phyloP scores from a whole-genome alignment of 2,329 filamentous ascomycete genomes.

The Aspergillus latus region DNA sequence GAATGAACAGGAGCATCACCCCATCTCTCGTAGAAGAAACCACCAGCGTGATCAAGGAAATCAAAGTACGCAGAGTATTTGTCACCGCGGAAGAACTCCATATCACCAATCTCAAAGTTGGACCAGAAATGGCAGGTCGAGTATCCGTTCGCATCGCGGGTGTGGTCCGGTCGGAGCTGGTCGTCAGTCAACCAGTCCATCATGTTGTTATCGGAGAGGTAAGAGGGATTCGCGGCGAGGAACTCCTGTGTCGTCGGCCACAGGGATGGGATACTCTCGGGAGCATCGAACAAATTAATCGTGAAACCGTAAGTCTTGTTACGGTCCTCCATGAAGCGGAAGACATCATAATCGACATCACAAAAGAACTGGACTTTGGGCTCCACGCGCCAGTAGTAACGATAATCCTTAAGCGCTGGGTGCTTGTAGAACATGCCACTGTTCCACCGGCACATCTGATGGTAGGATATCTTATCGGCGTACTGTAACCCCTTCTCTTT shows the following conservation, averaged over 20 bases:
- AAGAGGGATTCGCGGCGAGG: slow-evolving; percentile 76
- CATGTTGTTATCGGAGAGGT: slow-evolving; percentile 80
- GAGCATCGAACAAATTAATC: slow-evolving; percentile 92
- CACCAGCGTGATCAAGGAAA: slow-evolving; percentile 87
- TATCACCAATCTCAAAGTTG: slow-evolving; percentile 94
- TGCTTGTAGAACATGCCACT: slow-evolving; percentile 98
- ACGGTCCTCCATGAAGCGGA: slow-evolving; percentile 95
- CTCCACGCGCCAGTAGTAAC: slow-evolving; percentile 98
- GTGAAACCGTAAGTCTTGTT: slow-evolving; percentile 99
- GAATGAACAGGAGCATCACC: slow-evolving; percentile 97
- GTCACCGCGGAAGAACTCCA: slow-evolving; percentile 88
- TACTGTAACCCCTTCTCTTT: slow-evolving; percentile 88
- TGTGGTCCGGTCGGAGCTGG: slow-evolving; percentile 73
- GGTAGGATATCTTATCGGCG: slow-evolving; percentile 83
- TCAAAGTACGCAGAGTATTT: slow-evolving; percentile 95
- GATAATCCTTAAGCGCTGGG: slow-evolving; percentile 74
- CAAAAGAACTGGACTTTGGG: slow-evolving; percentile 99
- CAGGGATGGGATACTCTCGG: slow-evolving; percentile 77
- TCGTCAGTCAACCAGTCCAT: slow-evolving; percentile 84
- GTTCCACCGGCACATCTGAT: slow-evolving; percentile 99
- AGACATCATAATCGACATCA: slow-evolving; percentile 97
- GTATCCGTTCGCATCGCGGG: slow-evolving; percentile 81
- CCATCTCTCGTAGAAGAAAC: slow-evolving; percentile 99
- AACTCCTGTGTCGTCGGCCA: slow-evolving; percentile 98
- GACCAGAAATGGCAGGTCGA: slow-evolving; percentile 99